Conservation (phyloP, 2,329 filamentous ascomycete genomes). For the Madurella fahalii region DNA sequence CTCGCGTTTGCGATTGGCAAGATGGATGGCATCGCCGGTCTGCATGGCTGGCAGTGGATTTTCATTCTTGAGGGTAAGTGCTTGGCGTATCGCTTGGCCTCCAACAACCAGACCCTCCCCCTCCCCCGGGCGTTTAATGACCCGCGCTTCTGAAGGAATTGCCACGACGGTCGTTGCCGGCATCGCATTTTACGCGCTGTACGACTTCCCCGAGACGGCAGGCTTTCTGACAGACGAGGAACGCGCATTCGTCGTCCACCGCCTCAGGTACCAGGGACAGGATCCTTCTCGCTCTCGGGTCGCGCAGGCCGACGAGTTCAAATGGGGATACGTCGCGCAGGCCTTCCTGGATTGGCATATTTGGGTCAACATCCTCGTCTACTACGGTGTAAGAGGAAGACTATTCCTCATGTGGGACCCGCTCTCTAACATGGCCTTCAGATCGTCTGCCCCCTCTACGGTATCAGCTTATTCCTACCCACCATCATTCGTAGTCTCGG, state of each 20-base stretch:
- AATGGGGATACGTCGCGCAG: conserved; percentile 68
- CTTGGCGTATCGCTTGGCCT: conserved; percentile 27
- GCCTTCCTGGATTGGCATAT: conserved; percentile 81
- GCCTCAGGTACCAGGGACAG: conserved; percentile 62
- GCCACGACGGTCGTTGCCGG: conserved; percentile 53
- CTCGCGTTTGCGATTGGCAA: conserved; percentile 66
- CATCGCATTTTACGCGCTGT: conserved; percentile 64
- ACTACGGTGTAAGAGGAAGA: conserved; percentile 56
- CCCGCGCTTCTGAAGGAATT: conserved; percentile 20
- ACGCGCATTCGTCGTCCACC: conserved; percentile 63
- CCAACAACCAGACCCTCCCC: conserved; percentile 1
- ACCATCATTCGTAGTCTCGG: conserved; percentile 60
- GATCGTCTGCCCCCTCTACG: conserved; percentile 52
- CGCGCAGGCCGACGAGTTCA: conserved; percentile 70
- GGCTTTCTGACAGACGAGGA: conserved; percentile 69
- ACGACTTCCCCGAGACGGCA: conserved; percentile 79
- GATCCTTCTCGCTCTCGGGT: conserved; percentile 30
- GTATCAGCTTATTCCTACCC: conserved; percentile 58
- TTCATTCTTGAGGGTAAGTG: conserved; percentile 63
- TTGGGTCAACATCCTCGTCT: conserved; percentile 55
- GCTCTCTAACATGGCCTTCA: conserved; percentile 22
- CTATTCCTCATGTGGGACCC: conserved; percentile 30
- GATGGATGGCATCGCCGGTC: conserved; percentile 61
- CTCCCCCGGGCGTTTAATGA: background rate
- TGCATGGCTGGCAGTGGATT: conserved; percentile 61